A percentile compares a stretch with the other conserved stretches of the same genome.
Evolutionary conservation across 371 early-diverging fungal genomes (phyloP).

Genomic region (Circinella minor): DNA sequence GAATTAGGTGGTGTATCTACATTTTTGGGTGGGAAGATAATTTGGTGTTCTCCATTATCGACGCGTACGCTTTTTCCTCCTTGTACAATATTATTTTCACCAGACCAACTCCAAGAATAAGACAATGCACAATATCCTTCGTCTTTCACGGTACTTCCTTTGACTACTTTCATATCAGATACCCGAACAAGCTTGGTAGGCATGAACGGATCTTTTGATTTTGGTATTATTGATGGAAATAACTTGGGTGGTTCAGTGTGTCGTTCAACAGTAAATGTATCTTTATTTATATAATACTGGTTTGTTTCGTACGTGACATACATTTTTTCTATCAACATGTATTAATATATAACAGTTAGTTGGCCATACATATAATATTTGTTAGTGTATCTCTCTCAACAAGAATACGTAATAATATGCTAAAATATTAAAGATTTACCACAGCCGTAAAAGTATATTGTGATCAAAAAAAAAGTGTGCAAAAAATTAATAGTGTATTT

Average conservation of each 20-base stretch:
- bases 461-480: no score
- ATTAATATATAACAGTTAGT: no score
- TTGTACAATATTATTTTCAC: not conserved
- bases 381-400: no score
- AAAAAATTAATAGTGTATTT: no score
- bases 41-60: not conserved
- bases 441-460: no score
- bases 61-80: not conserved
- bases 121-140: conserved; percentile 1
- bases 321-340: not conserved
- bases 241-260: not conserved
- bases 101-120: not conserved
- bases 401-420: no score
- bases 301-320: conserved; percentile 1
- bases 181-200: not conserved
- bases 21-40: not conserved
- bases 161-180: conserved; percentile 4
- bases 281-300: not conserved
- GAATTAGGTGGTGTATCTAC: no score
- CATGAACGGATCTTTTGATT: not conserved
- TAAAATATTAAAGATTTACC: no score
- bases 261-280: not conserved
- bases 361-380: no score
- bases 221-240: not conserved
- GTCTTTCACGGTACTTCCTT: not conserved